Base-by-base conservation (phyloP, 345 rosid species). In the Eucalyptus urophylla region DNA sequence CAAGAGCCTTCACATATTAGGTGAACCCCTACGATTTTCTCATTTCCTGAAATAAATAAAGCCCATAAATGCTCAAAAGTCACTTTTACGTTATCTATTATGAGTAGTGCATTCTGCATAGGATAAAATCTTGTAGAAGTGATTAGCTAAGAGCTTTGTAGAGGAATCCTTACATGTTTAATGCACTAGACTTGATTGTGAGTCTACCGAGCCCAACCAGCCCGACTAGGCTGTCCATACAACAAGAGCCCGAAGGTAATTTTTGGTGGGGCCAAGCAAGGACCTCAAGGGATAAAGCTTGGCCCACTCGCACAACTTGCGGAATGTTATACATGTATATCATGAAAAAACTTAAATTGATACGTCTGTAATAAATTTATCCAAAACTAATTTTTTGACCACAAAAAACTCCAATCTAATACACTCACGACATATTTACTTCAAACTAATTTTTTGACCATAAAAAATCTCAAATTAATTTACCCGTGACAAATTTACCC, bases 401-500 rank as follows among this genome's bases (percentile, higher is more conserved):
- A 53, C 1, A 2, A 53, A 53, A 53, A 53, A 53, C 10, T 53
- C 10, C 8, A 53, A 19, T 53, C 58, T 53, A 53, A 0, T 19
- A 53, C 11, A 53, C 58, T 0, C 10, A 0, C 0, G 58, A 53
- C 58, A 1, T 19, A 53, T 53, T 19, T 53, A 8, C 10, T 1
- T 53, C 0, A 8, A 53, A 53, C 24, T 19, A 53, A 19, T 53
- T 53, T 53, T 53, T 53, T 53, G 5, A 53, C 24, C 2, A 53
- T 53, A 53, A 53, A 53, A 53, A 53, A 53, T 53, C 11, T 53
- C 58, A 53, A 53, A 53, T 0, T 53, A 53, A 53, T 53, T 19
- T 53, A 53, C 5, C 0, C 0, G 0, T 8, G 0, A 53, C 24
- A 53, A 53, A 53, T 53, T 53, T 19, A 53, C 10, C 10, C 4